Evolutionary conservation across 129 eudicot genomes (phyloP).

Genomic region (Escallonia rubra): DNA sequence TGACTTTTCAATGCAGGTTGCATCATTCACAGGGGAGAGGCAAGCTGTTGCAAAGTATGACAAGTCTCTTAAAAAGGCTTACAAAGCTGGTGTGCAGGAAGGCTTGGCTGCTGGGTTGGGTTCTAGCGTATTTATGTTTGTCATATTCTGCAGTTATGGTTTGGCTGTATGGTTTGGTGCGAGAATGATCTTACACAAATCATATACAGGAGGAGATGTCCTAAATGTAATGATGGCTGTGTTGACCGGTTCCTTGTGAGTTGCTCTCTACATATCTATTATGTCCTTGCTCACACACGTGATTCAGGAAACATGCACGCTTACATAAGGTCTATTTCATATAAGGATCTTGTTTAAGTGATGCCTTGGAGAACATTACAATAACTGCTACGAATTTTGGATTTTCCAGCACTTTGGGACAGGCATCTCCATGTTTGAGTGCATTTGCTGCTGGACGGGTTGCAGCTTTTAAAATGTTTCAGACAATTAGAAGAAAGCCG

Average conservation of each 20-base stretch:
- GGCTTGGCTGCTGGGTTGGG: constrained; percentile 40
- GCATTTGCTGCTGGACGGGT: constrained; percentile 26
- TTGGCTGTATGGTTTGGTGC: constrained; percentile 49
- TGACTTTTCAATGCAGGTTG: constrained; percentile 25
- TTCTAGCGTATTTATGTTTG: constrained; percentile 18
- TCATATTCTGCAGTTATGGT: constrained; percentile 29
- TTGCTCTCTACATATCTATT: neutral
- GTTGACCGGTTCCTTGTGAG: constrained; percentile 41
- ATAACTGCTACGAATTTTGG: neutral
- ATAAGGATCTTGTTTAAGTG: neutral
- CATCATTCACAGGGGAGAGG: constrained; percentile 51
- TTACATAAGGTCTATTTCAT: neutral
- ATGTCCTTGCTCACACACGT: neutral
- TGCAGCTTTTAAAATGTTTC: constrained; percentile 33
- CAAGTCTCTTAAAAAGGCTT: constrained; percentile 28
- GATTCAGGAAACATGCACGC: neutral
- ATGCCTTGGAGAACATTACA: neutral
- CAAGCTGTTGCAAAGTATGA: constrained; percentile 24
- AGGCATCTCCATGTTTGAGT: constrained; percentile 24
- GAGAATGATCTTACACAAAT: constrained; percentile 21
- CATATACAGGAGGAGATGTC: constrained; percentile 27
- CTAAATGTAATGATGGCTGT: constrained; percentile 40
- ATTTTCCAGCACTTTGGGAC: constrained; percentile 25
- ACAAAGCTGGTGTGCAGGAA: constrained; percentile 27
- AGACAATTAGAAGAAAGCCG: constrained; percentile 25